A percentile compares a stretch with the other conserved stretches of the same genome.
Evolutionary conservation across 2,329 filamentous ascomycete genomes (phyloP).

Genomic region (Claviceps sp.): DNA sequence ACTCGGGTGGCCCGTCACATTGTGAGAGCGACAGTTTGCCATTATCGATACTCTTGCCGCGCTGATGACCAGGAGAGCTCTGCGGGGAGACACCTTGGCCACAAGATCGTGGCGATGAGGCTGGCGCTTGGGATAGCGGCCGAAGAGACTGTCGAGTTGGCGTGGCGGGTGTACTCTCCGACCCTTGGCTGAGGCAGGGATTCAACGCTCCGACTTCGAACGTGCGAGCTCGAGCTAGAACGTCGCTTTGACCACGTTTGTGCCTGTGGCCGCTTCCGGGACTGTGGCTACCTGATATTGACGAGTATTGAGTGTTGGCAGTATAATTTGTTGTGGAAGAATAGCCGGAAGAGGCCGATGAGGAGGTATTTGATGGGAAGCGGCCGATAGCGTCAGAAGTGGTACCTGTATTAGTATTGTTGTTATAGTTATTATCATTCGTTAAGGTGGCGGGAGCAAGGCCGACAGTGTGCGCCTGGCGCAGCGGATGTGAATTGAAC

Average conservation of each 20-base stretch:
- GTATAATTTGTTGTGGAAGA: constrained; percentile 48
- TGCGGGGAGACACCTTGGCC: constrained; percentile 13
- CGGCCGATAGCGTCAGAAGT: constrained; percentile 34
- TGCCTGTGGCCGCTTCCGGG: constrained; percentile 33
- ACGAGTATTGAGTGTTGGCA: constrained; percentile 49
- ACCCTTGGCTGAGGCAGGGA: constrained; percentile 24
- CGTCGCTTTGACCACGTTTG: constrained; percentile 66
- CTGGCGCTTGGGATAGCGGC: constrained; percentile 56
- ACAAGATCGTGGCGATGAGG: constrained; percentile 27
- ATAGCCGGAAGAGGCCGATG: constrained; percentile 56
- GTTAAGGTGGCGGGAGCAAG: constrained; percentile 2
- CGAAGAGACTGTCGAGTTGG: constrained; percentile 66
- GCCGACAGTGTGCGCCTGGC: constrained; percentile 41
- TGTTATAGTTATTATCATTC: constrained; percentile 1
- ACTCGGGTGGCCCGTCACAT: constrained; percentile 23
- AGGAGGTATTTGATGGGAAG: constrained; percentile 57
- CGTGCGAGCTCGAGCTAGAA: constrained; percentile 37
- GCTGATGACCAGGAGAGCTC: constrained; percentile 28
- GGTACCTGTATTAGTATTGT: constrained; percentile 24
- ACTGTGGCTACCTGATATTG: constrained; percentile 48
- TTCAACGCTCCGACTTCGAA: constrained; percentile 32
- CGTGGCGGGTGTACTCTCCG: constrained; percentile 56
- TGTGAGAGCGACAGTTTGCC: constrained; percentile 38
- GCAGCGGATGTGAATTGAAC: constrained; percentile 43
- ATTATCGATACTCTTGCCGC: constrained; percentile 53